Conservation (phyloP, 331 rosid species). For the Rhamnella rubrinervis region DNA sequence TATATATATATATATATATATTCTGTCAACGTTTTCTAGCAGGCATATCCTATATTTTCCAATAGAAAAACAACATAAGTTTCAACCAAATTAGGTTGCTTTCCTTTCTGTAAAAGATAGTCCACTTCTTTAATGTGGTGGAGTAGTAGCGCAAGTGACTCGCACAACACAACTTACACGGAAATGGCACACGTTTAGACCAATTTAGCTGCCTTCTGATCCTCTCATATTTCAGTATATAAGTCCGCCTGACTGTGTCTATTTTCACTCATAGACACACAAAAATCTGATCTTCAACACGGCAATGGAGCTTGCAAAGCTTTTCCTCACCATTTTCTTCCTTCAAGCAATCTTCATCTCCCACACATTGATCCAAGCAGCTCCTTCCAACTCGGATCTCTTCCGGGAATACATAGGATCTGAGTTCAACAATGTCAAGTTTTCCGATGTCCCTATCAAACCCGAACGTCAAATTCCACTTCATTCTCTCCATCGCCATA, state of each 20-base stretch:
- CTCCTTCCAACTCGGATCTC: constrained; percentile 34
- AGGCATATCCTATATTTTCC: not conserved
- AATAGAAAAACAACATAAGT: not conserved
- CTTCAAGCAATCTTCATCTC: constrained; percentile 21
- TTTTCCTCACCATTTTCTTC: constrained; percentile 20
- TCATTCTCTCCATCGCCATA: constrained; percentile 65
- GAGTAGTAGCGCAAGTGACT: too few relatives aligned
- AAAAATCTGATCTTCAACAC: not conserved
- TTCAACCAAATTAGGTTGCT: not conserved
- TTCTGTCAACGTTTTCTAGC: not conserved
- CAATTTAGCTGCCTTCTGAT: too few relatives aligned
- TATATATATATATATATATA: too few relatives aligned
- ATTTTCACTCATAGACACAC: not conserved
- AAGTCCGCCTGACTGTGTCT: not conserved
- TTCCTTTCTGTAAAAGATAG: too few relatives aligned
- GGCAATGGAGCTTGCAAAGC: constrained; percentile 31
- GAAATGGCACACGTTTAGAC: not conserved
- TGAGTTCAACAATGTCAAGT: constrained; percentile 48
- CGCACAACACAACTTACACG: not conserved
- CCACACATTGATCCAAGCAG: constrained; percentile 17
- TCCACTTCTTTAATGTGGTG: too few relatives aligned
- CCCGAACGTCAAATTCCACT: constrained; percentile 54
- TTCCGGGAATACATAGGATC: constrained; percentile 80
- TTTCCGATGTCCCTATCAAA: constrained; percentile 55
- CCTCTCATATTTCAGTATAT: constrained; percentile 1